Conservation (phyloP, 495 filamentous ascomycete genomes). For the Neurospora sp. region DNA sequence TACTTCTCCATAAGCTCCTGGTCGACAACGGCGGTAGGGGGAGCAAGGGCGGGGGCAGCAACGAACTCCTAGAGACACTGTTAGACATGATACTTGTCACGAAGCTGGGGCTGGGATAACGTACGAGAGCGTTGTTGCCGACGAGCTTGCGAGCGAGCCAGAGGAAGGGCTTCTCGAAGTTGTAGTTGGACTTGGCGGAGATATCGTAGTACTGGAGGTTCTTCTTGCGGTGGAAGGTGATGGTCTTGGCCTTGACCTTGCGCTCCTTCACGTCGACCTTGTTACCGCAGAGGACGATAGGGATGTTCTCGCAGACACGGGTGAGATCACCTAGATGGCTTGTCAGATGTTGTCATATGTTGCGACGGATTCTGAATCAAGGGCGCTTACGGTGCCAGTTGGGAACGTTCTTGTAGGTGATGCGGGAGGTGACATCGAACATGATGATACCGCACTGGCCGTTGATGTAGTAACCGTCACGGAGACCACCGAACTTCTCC, state of each 20-base stretch:
- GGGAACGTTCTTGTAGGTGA: conserved; percentile 99
- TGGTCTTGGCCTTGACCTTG: conserved; percentile 99
- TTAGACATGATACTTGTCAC: background rate
- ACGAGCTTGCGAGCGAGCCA: conserved; percentile 99
- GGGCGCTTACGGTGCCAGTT: conserved; percentile 96
- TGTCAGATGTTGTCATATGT: conserved; percentile 7
- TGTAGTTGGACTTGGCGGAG: conserved; percentile 99
- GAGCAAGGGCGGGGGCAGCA: conserved; percentile 85
- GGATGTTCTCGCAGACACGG: conserved; percentile 99
- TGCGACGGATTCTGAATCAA: background rate
- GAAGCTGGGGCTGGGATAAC: conserved; percentile 20
- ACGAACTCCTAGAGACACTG: conserved; percentile 73
- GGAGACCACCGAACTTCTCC: conserved; percentile 99
- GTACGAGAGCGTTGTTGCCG: conserved; percentile 80
- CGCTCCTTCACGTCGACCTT: conserved; percentile 99
- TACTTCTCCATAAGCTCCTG: conserved; percentile 69
- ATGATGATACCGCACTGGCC: conserved; percentile 99
- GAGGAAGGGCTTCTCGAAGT: conserved; percentile 99
- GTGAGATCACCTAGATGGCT: conserved; percentile 77
- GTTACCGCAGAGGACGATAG: conserved; percentile 97
- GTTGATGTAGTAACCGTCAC: conserved; percentile 99
- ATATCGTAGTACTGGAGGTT: conserved; percentile 99
- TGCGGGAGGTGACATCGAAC: conserved; percentile 99
- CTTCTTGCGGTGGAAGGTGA: conserved; percentile 99
- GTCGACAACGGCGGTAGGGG: conserved; percentile 84